These are phyloP conservation scores for Leucaena leucocephala DNA, from an alignment of 306 rosid species.

Conservation along the genomic window DNA sequence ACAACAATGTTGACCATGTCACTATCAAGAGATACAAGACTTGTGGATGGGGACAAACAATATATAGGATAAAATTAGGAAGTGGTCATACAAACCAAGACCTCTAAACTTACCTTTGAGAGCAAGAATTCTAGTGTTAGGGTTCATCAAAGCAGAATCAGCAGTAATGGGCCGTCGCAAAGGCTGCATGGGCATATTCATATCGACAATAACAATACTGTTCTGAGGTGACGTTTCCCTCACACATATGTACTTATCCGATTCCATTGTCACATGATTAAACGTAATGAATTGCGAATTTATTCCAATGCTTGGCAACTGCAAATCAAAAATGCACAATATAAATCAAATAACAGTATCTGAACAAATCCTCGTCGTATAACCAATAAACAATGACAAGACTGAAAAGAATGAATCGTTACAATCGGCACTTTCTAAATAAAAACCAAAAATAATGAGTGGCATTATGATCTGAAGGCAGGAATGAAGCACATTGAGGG, in stretches of 20 bases:
- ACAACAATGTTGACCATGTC: conserved; percentile 1
- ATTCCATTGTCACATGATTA: conserved; percentile 85
- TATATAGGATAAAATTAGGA: not conserved
- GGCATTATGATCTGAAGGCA: conserved; percentile 34
- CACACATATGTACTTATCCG: conserved; percentile 81
- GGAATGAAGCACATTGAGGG: not conserved
- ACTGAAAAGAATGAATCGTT: not conserved
- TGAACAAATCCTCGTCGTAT: not conserved
- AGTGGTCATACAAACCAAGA: conserved; percentile 25
- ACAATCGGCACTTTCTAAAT: conserved; percentile 25
- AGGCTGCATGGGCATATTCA: conserved; percentile 86
- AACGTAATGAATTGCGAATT: conserved; percentile 76
- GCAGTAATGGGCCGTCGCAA: conserved; percentile 82
- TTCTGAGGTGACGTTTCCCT: conserved; percentile 78
- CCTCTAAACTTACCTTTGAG: conserved; percentile 53
- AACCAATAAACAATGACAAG: not conserved
- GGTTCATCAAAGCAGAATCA: conserved; percentile 84
- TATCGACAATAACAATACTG: conserved; percentile 73
- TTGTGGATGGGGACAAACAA: conserved; percentile 19
- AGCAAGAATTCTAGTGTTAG: conserved; percentile 72
- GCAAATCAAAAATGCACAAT: conserved; percentile 24
- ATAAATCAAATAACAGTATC: conserved; percentile 5
- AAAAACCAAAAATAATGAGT: conserved; percentile 26
- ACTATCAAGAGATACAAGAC: conserved; percentile 16
- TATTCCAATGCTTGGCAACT: conserved; percentile 76